phyloP scores from a whole-genome alignment of 306 rosid species.

The Cucumis sativus region DNA sequence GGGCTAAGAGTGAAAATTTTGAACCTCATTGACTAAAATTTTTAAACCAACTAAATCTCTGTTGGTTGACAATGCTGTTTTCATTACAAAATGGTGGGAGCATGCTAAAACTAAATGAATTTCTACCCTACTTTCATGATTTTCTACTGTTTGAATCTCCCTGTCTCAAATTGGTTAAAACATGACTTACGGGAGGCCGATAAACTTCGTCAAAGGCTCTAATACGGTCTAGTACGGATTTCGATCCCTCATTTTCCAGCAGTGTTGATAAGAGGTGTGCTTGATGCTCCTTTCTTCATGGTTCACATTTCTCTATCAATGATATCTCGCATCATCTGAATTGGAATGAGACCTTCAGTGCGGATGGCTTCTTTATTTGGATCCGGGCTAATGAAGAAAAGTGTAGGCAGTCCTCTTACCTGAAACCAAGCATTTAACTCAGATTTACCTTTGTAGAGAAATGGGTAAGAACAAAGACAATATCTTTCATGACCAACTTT shows the following conservation, averaged over 20 bases:
- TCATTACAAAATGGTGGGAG: background rate
- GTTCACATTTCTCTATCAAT: constrained; percentile 60
- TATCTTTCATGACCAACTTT: background rate
- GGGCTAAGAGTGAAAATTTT: background rate
- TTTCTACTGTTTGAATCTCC: background rate
- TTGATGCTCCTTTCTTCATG: background rate
- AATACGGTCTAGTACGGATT: background rate
- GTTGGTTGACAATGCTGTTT: background rate
- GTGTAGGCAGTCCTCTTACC: constrained; percentile 87
- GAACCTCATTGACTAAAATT: background rate
- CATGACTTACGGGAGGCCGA: background rate
- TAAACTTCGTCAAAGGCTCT: background rate
- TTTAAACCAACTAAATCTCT: background rate
- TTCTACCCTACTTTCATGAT: background rate
- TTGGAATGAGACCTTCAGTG: constrained; percentile 85
- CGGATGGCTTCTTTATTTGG: constrained; percentile 74
- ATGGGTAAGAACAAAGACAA: background rate
- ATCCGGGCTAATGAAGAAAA: constrained; percentile 72
- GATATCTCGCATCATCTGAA: constrained; percentile 91
- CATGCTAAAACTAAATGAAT: background rate
- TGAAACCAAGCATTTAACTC: constrained; percentile 11
- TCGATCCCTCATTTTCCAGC: background rate
- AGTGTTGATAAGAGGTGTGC: background rate
- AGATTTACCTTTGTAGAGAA: background rate
- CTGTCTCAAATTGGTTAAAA: background rate